These are phyloP conservation scores for Trametes gibbosa DNA, from an alignment of 768 basidiomycete genomes.

Conservation along the genomic window DNA sequence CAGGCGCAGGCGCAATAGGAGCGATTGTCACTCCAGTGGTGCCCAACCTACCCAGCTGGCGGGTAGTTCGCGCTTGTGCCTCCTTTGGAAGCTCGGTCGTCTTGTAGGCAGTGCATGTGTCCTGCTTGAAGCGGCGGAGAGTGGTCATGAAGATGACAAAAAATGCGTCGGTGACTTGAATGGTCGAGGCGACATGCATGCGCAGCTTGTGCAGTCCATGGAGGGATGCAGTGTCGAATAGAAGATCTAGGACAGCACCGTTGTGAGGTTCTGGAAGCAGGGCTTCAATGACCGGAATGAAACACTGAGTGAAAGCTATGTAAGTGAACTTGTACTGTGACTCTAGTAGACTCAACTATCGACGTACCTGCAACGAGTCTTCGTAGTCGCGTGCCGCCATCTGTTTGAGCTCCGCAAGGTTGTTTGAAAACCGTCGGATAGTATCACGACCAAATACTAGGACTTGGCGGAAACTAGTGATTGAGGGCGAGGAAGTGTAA, in stretches of 20 bases:
- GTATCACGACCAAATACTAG: constrained; percentile 28
- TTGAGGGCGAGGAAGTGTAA: too few species aligned
- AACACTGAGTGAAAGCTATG: neutral
- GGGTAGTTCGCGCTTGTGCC: constrained; percentile 16
- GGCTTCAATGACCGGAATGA: constrained; percentile 6
- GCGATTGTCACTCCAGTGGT: neutral
- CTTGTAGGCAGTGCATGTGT: constrained; percentile 28
- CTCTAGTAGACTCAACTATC: neutral
- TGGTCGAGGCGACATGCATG: neutral
- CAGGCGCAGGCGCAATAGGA: neutral
- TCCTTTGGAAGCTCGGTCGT: constrained; percentile 41
- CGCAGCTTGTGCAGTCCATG: neutral
- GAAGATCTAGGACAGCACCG: neutral
- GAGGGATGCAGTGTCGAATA: neutral
- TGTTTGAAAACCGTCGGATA: constrained; percentile 25
- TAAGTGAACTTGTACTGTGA: neutral
- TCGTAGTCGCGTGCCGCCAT: constrained; percentile 30
- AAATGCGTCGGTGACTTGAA: neutral
- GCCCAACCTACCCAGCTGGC: neutral
- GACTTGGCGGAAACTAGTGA: constrained; percentile 22
- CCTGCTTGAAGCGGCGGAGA: constrained; percentile 24
- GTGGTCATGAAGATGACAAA: constrained; percentile 7
- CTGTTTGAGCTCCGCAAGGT: constrained; percentile 24
- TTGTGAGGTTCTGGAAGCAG: neutral
- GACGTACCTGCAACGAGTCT: constrained; percentile 20